Base-by-base conservation (phyloP, 202 grass and related monocot species). In the Zizania palustris region DNA sequence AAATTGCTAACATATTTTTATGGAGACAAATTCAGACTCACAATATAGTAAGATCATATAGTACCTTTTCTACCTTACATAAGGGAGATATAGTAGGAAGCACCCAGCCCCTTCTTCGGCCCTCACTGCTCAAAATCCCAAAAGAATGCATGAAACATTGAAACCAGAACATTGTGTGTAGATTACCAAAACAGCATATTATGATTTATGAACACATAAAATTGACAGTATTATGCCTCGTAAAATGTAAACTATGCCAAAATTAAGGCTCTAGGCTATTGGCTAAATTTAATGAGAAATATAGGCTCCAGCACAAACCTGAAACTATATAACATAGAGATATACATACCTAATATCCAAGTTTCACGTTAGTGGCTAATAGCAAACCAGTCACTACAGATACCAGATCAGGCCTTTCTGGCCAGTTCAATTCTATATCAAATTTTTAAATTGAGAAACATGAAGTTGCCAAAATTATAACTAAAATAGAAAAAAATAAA, bases 71-170 rank as follows among this genome's bases (percentile, higher is more conserved):
- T 76, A 93, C 90, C 90, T 89, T 82, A 19, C 69, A 70, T 7
- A 77, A 78, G 34, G 65, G 55, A 82, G 79, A 76, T 82, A 97
- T 74, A 74, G 79, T 81, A 79, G 91, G 91, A 87, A 93, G 85
- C 62, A 79, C 55, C 94, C 94, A 97, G 58, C 76, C 84, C 78
- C 94, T 90, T 83, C 94, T 83, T n/a, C 89, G 79, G 38, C 88
- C 94, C 84, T 97, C 94, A 72, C 94, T 97, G 91, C 63, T 83
- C 58, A 83, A 67, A 11, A 55, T 43, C 11, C 54, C 36, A 70
- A 21, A 82, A 82, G 57, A 81, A 76, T 80, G 33, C 10, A 84
- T 50, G 7, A 60, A 43, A 85, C 72, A 7, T 81, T 50, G 7
- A 60, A 43, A 85, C 72, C 19, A 81, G 58, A 49, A 21, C 16